Percentiles rank a stretch among this genome's conserved stretches.
These are phyloP conservation scores for Lactarius pseudohatsudake DNA, from an alignment of 768 basidiomycete genomes.

Conservation along the genomic window DNA sequence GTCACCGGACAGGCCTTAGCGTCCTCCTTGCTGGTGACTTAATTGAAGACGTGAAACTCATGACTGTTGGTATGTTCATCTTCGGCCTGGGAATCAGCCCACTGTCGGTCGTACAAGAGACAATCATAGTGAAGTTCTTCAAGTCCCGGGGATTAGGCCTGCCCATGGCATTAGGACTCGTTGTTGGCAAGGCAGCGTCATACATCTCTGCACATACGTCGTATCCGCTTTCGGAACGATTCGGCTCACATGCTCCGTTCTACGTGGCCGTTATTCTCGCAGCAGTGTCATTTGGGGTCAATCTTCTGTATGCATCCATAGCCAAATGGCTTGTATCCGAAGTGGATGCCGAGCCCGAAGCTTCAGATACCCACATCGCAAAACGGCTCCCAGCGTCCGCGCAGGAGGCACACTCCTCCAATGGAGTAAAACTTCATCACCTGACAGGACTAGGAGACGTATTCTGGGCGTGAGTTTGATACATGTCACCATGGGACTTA, in stretches of 20 bases:
- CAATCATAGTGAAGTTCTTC: conserved; percentile 82
- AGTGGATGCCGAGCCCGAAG: conserved; percentile 63
- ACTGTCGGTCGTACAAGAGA: conserved; percentile 80
- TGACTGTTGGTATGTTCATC: conserved; percentile 75
- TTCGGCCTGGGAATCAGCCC: conserved; percentile 82
- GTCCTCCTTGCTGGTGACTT: conserved; percentile 68
- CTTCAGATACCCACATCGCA: conserved; percentile 58
- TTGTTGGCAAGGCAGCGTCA: conserved; percentile 76
- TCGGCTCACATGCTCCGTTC: conserved; percentile 73
- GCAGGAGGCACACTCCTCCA: conserved; percentile 34
- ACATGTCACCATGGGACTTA: background rate
- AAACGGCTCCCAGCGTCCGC: conserved; percentile 45
- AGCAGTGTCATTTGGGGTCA: conserved; percentile 63
- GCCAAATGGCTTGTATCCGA: conserved; percentile 65
- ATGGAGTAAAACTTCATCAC: conserved; percentile 57
- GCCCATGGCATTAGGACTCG: conserved; percentile 79
- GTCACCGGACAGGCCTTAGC: conserved; percentile 50
- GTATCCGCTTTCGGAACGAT: conserved; percentile 69
- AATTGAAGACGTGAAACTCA: conserved; percentile 57
- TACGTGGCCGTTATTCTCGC: conserved; percentile 65
- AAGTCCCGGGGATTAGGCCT: conserved; percentile 70
- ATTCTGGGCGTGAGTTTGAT: conserved; percentile 65
- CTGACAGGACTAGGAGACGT: conserved; percentile 69
- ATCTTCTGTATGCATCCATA: conserved; percentile 62
- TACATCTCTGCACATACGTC: conserved; percentile 75